These are phyloP conservation scores for Paecilomyces formosus DNA, from an alignment of 2,329 filamentous ascomycete genomes.

Conservation along the genomic window DNA sequence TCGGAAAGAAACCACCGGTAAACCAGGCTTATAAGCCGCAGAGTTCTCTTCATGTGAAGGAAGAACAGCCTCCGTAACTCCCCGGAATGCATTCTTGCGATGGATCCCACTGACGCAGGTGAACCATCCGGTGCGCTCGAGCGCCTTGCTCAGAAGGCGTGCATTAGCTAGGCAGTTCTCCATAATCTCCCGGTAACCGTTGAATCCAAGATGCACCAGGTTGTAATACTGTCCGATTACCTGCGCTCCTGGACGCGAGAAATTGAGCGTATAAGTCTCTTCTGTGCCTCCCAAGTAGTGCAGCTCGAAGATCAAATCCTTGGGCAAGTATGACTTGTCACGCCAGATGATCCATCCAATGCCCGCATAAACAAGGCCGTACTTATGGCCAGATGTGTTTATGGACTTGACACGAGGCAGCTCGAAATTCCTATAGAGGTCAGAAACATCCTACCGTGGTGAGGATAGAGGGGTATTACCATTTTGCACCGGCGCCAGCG, in stretches of 20 bases:
- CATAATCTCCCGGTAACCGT: conserved; percentile 56
- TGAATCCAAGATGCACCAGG: conserved; percentile 61
- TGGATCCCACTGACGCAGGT: conserved; percentile 59
- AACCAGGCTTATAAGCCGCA: conserved; percentile 55
- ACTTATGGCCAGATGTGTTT: conserved; percentile 48
- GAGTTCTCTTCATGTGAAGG: conserved; percentile 44
- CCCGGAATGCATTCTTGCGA: conserved; percentile 44
- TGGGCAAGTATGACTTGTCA: conserved; percentile 57
- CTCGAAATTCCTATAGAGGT: conserved; percentile 30
- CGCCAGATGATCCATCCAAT: conserved; percentile 67
- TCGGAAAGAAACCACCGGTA: conserved; percentile 62
- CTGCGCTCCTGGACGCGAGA: conserved; percentile 62
- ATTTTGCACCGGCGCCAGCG: conserved; percentile 41
- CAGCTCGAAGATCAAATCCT: conserved; percentile 63
- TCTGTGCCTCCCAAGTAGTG: conserved; percentile 67
- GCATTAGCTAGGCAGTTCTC: conserved; percentile 61
- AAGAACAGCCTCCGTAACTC: conserved; percentile 35
- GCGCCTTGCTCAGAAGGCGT: conserved; percentile 53
- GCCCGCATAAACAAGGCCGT: conserved; percentile 56
- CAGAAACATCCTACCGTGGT: neutral
- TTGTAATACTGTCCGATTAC: conserved; percentile 68
- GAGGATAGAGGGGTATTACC: conserved; percentile 28
- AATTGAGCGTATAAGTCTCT: conserved; percentile 64
- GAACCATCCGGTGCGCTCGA: conserved; percentile 62
- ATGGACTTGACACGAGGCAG: conserved; percentile 43